These are phyloP conservation scores for Hyphopichia pseudoburtonii DNA, from an alignment of 1,139 yeast genomes.

Conservation along the genomic window DNA sequence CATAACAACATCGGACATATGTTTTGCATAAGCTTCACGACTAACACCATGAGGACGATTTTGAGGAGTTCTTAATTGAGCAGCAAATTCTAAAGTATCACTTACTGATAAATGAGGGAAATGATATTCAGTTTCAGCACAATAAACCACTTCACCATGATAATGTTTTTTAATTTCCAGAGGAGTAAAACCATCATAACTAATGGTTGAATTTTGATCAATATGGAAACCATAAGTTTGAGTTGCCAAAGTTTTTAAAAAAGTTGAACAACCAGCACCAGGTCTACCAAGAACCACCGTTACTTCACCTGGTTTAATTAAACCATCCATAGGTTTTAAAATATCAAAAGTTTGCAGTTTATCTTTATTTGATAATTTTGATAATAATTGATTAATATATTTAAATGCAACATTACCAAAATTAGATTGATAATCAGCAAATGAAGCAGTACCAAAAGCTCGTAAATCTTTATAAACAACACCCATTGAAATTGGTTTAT, in stretches of 20 bases:
- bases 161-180: slow-evolving; percentile 26
- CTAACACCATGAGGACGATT: slow-evolving; percentile 61
- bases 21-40: slow-evolving; percentile 58
- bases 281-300: slow-evolving; percentile 81
- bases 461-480: slow-evolving; percentile 18
- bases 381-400: slow-evolving; percentile 6
- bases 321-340: slow-evolving; percentile 65
- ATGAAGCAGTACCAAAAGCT: slow-evolving; percentile 18
- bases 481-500: slow-evolving; percentile 19
- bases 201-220: slow-evolving; percentile 45
- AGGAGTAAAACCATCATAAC: slow-evolving; percentile 34
- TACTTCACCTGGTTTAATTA: slow-evolving; percentile 68
- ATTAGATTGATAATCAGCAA: slow-evolving; percentile 16
- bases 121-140: slow-evolving; percentile 71
- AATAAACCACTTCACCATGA: slow-evolving; percentile 67
- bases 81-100: slow-evolving; percentile 66
- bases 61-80: slow-evolving; percentile 62
- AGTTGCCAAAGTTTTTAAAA: slow-evolving; percentile 67
- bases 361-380: slow-evolving; percentile 4
- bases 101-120: slow-evolving; percentile 75
- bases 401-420: slow-evolving; percentile 9
- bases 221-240: slow-evolving; percentile 72
- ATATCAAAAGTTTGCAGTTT: slow-evolving; percentile 46
- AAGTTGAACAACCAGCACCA: slow-evolving; percentile 83
- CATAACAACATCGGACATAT: slow-evolving; percentile 66